Percentiles rank a stretch among this genome's conserved stretches.
phyloP scores from a whole-genome alignment of 306 rosid genomes.

The Datisca glomerata region DNA sequence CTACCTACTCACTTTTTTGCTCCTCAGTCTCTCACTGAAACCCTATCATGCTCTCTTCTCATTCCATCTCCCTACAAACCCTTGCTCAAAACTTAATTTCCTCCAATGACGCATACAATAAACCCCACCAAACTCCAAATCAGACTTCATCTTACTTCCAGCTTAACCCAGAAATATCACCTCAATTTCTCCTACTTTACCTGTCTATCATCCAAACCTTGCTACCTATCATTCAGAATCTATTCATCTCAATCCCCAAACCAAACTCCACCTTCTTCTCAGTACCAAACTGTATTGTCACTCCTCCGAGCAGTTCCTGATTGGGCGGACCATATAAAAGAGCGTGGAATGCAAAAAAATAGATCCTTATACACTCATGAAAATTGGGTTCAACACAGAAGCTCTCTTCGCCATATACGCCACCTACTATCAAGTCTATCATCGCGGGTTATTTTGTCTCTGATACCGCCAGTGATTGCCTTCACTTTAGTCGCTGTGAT shows the following conservation, averaged over 20 bases:
- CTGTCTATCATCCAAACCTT: too few relatives aligned
- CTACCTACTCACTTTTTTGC: not conserved
- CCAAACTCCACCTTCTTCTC: constrained; percentile 14
- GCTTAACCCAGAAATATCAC: constrained; percentile 15
- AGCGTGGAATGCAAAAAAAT: constrained; percentile 52
- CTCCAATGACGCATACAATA: constrained; percentile 27
- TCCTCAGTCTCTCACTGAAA: constrained; percentile 1
- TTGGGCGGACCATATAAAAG: constrained; percentile 66
- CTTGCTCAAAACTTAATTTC: constrained; percentile 2
- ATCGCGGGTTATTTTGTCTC: constrained; percentile 66
- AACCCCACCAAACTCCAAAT: constrained; percentile 24
- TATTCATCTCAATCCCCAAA: constrained; percentile 12
- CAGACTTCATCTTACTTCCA: constrained; percentile 22
- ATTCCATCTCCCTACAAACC: constrained; percentile 9
- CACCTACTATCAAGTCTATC: constrained; percentile 65
- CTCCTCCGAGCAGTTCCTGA: constrained; percentile 43
- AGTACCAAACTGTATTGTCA: constrained; percentile 16
- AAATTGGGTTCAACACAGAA: constrained; percentile 59
- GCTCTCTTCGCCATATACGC: constrained; percentile 78
- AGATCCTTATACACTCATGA: constrained; percentile 49
- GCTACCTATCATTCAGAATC: constrained; percentile 10
- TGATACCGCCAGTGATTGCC: constrained; percentile 58
- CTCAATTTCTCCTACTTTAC: constrained; percentile 9
- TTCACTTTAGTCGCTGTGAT: constrained; percentile 52
- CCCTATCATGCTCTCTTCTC: constrained; percentile 17